Evolutionary conservation across 108 stramenopile genomes (phyloP).

Genomic region (Fragilaria crotonensis): DNA sequence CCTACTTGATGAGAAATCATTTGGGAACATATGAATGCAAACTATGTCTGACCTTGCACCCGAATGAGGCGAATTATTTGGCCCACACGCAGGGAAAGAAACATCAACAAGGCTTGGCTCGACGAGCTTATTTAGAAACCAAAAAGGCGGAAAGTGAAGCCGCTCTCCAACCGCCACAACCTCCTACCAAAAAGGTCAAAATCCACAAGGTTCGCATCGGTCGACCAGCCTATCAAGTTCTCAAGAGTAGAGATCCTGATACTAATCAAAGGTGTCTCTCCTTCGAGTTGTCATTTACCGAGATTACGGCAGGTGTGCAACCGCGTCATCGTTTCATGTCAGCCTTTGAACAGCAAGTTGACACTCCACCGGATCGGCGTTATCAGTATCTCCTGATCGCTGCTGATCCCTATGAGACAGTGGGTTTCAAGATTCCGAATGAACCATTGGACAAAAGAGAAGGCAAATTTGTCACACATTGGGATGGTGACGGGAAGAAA

Average conservation of each 20-base stretch:
- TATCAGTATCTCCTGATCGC: slow-evolving; percentile 98
- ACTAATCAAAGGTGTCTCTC: slow-evolving; percentile 89
- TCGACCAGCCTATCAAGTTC: slow-evolving; percentile 97
- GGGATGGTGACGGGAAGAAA: slow-evolving; percentile 86
- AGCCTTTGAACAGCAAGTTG: slow-evolving; percentile 97
- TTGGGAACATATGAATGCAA: slow-evolving; percentile 98
- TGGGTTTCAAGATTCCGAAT: slow-evolving; percentile 99
- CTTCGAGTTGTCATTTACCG: slow-evolving; percentile 96
- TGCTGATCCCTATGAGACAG: slow-evolving; percentile 98
- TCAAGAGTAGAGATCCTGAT: slow-evolving; percentile 80
- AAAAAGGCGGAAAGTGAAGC: slow-evolving; percentile 42
- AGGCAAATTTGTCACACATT: slow-evolving; percentile 91
- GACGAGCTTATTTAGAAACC: slow-evolving; percentile 86
- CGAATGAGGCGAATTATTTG: slow-evolving; percentile 98
- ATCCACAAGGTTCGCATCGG: slow-evolving; percentile 82
- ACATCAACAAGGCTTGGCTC: slow-evolving; percentile 93
- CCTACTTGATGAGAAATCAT: slow-evolving; percentile 98
- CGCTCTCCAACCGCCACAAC: slow-evolving; percentile 1
- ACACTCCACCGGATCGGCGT: slow-evolving; percentile 88
- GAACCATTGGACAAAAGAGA: slow-evolving; percentile 88
- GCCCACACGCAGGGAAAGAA: slow-evolving; percentile 99
- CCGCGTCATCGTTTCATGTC: slow-evolving; percentile 99
- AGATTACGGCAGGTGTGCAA: slow-evolving; percentile 85
- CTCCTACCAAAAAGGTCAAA: neutral
- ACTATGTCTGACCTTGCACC: slow-evolving; percentile 96